Evolutionary conservation across 1,139 yeast species (phyloP), one percentile per base, ranked within the genome.

Genomic region (Yamadazyma dendronema): DNA sequence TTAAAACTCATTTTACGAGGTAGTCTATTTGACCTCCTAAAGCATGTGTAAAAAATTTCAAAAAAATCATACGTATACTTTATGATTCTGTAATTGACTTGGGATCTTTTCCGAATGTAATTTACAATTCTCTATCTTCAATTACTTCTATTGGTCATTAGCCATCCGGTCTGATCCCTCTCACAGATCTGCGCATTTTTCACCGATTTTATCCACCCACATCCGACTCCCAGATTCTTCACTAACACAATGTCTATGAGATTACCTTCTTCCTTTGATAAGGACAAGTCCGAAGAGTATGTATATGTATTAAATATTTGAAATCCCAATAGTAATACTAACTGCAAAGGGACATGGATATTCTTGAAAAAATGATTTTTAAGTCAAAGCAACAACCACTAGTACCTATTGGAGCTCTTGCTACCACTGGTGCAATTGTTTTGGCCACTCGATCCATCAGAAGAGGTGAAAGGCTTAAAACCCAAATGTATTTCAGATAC

Each of bases 401-500:
- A 4, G 92, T 89, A 0, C 97, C 97, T 0, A 45, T 87, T 7
- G 96, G 97, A 2, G 69, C 86, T 13, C 56, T 84, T 6, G 78
- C 85, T 35, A 89, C 97, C 4, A 77, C 85, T 4, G 87, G 82
- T 4, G 96, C 96, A 0, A 85, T 89, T 30, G 63, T 75, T 0
- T 66, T 89, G 49, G 95, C 96, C 2, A 89, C 90, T 7, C 72
- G 77, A 47, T 85, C 92, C 12, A 70, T 89, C 48, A 76, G 81
- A 49, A 65, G 72, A 25, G 96, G 96, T 17, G 81, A 87, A 52
- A 76, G 82, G 46, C 66, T 72, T 38, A 78, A 79, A 42, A 95
- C 97, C 0, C 95, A 89, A 62, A 74, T 77, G 39, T 89, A 87
- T 79, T 89, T 87, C 67, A 76, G 92, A 50, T 87, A 89, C 78